These are phyloP conservation scores for Fusarium multiceps DNA, from an alignment of 2,329 filamentous ascomycete genomes.

Conservation along the genomic window DNA sequence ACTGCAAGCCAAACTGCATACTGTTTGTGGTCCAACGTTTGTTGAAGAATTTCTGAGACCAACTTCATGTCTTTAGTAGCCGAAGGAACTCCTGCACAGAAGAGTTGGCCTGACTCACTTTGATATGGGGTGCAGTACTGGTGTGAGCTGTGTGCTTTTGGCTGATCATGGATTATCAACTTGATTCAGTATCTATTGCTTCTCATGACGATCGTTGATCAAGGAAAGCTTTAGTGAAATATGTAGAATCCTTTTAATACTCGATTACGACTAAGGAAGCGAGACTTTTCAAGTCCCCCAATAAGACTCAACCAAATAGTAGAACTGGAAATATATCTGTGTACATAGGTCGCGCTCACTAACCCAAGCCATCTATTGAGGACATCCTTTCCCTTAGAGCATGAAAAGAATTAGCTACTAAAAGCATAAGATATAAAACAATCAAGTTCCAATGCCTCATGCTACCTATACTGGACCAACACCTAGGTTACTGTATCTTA, in stretches of 20 bases:
- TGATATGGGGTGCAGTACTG: background rate
- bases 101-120: background rate
- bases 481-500: background rate
- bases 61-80: background rate
- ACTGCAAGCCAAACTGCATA: background rate
- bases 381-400: background rate
- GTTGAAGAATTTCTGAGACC: conserved; percentile 21
- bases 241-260: background rate
- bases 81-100: background rate
- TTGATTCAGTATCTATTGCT: background rate
- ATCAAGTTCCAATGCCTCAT: background rate
- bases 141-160: background rate
- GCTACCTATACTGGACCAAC: too few relatives aligned
- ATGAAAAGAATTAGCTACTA: background rate
- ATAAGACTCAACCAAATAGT: background rate
- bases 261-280: background rate
- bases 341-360: too few relatives aligned
- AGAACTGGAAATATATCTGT: too few relatives aligned
- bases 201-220: background rate
- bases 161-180: background rate
- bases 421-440: background rate
- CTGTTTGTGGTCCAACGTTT: background rate
- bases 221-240: background rate
- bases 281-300: background rate
- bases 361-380: background rate